phyloP scores from a whole-genome alignment of 495 filamentous ascomycete species.

The Penicillium ochrochloron region DNA sequence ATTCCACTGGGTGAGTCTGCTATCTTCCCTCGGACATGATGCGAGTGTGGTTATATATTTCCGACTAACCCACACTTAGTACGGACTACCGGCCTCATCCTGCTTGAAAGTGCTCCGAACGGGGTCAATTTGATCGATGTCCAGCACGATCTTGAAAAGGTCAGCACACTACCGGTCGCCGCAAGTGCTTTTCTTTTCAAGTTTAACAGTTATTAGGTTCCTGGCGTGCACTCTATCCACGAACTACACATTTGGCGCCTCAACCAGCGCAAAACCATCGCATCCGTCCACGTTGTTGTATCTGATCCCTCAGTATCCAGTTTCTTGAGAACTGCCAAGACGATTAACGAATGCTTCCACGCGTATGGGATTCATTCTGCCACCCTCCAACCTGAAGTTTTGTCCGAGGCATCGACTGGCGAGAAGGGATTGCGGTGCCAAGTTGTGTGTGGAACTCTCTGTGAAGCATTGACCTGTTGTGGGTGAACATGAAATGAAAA shows the following conservation, averaged over 20 bases:
- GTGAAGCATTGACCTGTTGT: conserved; percentile 42
- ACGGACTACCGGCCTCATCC: conserved; percentile 55
- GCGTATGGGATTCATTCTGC: conserved; percentile 58
- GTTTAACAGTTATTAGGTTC: conserved; percentile 35
- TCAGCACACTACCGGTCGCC: conserved; percentile 17
- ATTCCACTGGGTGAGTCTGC: conserved; percentile 41
- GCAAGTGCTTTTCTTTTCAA: background rate
- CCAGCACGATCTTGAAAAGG: conserved; percentile 67
- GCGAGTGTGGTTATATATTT: background rate
- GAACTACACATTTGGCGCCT: conserved; percentile 60
- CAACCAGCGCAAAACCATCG: conserved; percentile 54
- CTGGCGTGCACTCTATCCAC: conserved; percentile 50
- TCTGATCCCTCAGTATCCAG: conserved; percentile 38
- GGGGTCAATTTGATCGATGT: conserved; percentile 77
- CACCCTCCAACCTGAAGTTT: conserved; percentile 54
- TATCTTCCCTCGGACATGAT: background rate
- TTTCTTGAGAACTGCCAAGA: conserved; percentile 46
- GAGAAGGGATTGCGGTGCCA: conserved; percentile 34
- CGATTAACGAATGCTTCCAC: conserved; percentile 54
- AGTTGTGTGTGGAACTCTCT: conserved; percentile 38
- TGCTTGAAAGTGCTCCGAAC: conserved; percentile 83
- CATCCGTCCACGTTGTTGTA: conserved; percentile 53
- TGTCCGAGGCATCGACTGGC: conserved; percentile 9
- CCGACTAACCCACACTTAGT: conserved; percentile 33
- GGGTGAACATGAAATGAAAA: conserved; percentile 19